phyloP scores from a whole-genome alignment of 2,329 filamentous ascomycete genomes.

The Alternaria ventricosa region DNA sequence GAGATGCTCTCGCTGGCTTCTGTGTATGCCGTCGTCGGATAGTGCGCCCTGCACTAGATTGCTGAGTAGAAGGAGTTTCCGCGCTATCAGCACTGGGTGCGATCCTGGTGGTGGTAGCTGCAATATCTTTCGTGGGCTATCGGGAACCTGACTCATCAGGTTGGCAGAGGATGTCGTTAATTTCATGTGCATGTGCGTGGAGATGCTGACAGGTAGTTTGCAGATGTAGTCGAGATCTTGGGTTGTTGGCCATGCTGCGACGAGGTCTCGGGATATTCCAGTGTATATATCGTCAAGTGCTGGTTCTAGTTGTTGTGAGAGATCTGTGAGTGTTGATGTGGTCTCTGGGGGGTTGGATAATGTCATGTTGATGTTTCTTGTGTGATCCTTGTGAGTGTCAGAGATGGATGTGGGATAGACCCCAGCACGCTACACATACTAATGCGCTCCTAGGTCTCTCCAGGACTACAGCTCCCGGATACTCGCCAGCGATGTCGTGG shows the following conservation, averaged over 20 bases:
- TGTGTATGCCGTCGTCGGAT: constrained; percentile 7
- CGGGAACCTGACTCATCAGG: constrained; percentile 2
- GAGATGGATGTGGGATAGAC: neutral
- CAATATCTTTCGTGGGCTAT: constrained; percentile 40
- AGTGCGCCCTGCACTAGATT: constrained; percentile 33
- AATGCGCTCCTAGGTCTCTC: neutral
- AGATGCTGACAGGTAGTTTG: constrained; percentile 36
- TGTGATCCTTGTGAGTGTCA: neutral
- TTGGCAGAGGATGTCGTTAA: constrained; percentile 44
- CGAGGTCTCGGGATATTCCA: constrained; percentile 39
- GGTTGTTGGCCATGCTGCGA: constrained; percentile 49
- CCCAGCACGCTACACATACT: neutral
- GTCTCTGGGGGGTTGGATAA: neutral
- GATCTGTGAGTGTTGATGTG: neutral
- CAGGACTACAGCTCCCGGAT: neutral
- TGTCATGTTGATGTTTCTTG: neutral
- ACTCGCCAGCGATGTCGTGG: neutral
- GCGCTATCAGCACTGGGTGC: constrained; percentile 46
- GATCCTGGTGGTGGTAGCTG: constrained; percentile 22
- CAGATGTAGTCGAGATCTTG: constrained; percentile 50
- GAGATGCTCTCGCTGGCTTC: constrained; percentile 22
- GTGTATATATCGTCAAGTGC: neutral
- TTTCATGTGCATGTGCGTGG: constrained; percentile 45
- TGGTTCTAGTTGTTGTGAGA: neutral
- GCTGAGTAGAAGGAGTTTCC: constrained; percentile 42